phyloP scores from a whole-genome alignment of 768 basidiomycete genomes.

The Exsudoporus frostii region DNA sequence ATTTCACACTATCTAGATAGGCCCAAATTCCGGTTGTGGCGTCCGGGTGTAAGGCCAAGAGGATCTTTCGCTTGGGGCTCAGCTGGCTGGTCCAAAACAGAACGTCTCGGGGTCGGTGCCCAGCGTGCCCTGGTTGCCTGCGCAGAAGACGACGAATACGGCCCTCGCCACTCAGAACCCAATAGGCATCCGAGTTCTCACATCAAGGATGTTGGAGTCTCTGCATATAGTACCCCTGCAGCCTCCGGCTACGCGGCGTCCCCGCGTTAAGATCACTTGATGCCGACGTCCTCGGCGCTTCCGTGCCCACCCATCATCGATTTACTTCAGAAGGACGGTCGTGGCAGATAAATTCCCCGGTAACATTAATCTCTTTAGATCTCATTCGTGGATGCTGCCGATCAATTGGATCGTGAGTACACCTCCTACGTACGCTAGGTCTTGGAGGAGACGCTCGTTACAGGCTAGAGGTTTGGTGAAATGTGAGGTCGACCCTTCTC shows the following conservation, averaged over 20 bases:
- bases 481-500: neutral
- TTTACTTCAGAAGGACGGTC: neutral
- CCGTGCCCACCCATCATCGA: neutral
- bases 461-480: neutral
- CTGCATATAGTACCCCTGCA: conserved; percentile 4
- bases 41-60: neutral
- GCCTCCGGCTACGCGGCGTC: neutral
- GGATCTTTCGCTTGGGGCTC: neutral
- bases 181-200: neutral
- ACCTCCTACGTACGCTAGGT: neutral
- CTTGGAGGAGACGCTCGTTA: neutral
- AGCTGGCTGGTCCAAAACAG: neutral
- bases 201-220: neutral
- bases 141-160: neutral
- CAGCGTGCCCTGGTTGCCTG: neutral
- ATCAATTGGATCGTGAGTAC: neutral
- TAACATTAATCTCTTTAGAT: conserved; percentile 3
- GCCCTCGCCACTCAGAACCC: neutral
- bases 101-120: neutral
- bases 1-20: neutral
- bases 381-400: neutral
- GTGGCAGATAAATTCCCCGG: neutral
- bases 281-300: conserved; percentile 18
- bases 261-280: conserved; percentile 1
- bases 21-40: neutral